Evolutionary conservation across 2,329 filamentous ascomycete species (phyloP), one percentile per base, ranked within the genome.

Genomic region (Ceratocystis papillata): DNA sequence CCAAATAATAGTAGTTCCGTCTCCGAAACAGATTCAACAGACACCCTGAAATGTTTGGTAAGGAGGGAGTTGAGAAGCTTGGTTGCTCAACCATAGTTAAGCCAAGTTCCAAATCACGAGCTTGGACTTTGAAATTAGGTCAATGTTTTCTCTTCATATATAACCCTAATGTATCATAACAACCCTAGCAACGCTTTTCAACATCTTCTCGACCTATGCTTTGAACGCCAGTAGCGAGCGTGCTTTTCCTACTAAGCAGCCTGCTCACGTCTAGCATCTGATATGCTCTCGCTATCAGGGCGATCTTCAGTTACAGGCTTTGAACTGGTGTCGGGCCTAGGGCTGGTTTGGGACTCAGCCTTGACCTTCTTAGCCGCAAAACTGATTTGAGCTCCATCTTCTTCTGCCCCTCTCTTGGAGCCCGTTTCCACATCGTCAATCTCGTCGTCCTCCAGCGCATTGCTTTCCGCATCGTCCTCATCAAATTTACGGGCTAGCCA

Each of bases 401-500:
- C 79, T 1, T 81, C 79, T 0, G 82, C 83, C 67, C 83, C 81
- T 45, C 82, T 77, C 73, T 86, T 87, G 1, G 80, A 75, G n/a
- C 76, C 77, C 25, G 72, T 70, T 50, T 75, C 75, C 66, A 74
- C 66, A 66, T 70, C 70, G 55, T 70, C 72, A 68, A 74, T 73
- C 66, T 73, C 72, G 8, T 70, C 72, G 6, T 69, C 73, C 12
- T 73, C 72, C 10, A 70, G 65, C 4, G 67, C 70, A 5, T 67
- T 68, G 48, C 45, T 70, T 69, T 63, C 68, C 30, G 66, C 65
- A 20, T 72, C 71, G 37, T 73, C 72, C n/a, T 71, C 70, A 33
- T 72, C 70, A 62, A 75, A 72, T 68, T 79, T 82, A 28, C 83
- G 76, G 0, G 84, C 84, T 3, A 86, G 82, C 3, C 84, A 83